A percentile compares a stretch with the other conserved stretches of the same genome.
These are phyloP conservation scores for Kalmusia sp. DNA, from an alignment of 2,329 filamentous ascomycete genomes.

Conservation along the genomic window DNA sequence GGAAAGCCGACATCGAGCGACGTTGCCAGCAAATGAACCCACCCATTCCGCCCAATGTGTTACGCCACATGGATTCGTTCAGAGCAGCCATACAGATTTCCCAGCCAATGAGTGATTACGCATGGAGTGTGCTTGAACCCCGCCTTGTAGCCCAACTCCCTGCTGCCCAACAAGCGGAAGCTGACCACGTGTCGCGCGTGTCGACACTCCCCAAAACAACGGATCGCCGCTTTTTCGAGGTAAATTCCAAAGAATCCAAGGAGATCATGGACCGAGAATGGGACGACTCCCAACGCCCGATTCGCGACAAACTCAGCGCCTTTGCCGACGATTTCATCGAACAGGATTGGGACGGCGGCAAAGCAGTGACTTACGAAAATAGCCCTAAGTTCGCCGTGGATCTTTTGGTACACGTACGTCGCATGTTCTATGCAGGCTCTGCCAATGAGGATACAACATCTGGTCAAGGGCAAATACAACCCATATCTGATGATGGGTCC, in stretches of 20 bases:
- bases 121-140: conserved; percentile 73
- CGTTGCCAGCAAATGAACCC: conserved; percentile 71
- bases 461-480: conserved; percentile 9
- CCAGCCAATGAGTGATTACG: conserved; percentile 70
- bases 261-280: conserved; percentile 72
- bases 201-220: conserved; percentile 55
- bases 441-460: conserved; percentile 59
- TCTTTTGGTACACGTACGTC: conserved; percentile 71
- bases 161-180: conserved; percentile 66
- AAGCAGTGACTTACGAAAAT: conserved; percentile 68
- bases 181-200: conserved; percentile 57
- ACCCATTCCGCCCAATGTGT: conserved; percentile 66
- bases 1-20: conserved; percentile 74
- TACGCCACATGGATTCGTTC: conserved; percentile 76
- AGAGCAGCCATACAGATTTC: conserved; percentile 75
- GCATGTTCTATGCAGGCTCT: conserved; percentile 69
- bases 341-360: conserved; percentile 69
- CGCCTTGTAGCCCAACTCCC: conserved; percentile 71
- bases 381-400: conserved; percentile 74
- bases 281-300: conserved; percentile 72
- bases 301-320: conserved; percentile 68
- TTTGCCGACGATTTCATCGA: conserved; percentile 76
- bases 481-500: conserved; percentile 12
- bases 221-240: conserved; percentile 56
- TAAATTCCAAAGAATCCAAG: conserved; percentile 59